Evolutionary conservation across 208 protist species (phyloP), one percentile per base, ranked within the genome.

Genomic region (Trypanosomatidae sp.): DNA sequence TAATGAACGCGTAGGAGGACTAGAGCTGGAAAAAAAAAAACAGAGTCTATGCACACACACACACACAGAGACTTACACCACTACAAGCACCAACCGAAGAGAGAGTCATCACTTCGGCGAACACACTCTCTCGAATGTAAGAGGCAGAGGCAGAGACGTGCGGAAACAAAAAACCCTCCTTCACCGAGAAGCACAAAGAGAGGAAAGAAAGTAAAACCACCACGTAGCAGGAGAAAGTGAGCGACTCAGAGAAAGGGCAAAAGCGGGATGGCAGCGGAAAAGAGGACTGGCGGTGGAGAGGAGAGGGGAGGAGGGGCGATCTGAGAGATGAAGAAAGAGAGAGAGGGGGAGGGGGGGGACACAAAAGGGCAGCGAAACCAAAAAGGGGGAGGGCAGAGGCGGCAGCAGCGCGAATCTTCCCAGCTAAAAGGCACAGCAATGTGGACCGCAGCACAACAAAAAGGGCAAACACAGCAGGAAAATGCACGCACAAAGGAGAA

Each of bases 361-460:
- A 39, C 36, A 39, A 55, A 12, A 22, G n/a, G n/a, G n/a, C 47
- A 28, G 7, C 3, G 3, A 28, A 50, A 22, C 13, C 0, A 55
- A 28, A 12, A 55, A 55, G 25, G 1, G 50, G 46, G 9, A 17
- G 9, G 0, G 46, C 46, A 4, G 15, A 49, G 46, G 46, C 46
- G 47, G 12, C 47, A n/a, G 47, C 7, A 19, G 47, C 19, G 28
- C 15, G 7, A 66, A 30, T n/a, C 50, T 15, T 25, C 36, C 3
- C 5, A 79, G 62, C 47, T 59, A 67, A 66, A 62, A 36, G 19
- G 53, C 56, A 9, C 49, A 50, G 30, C 5, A 41, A 36, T 28
- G 64, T 50, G 30, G 9, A 67, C 44, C 22, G 53, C 71, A 56
- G 49, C 19, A 68, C 62, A 75, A 55, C 73, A 66, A 39, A 76